Conservation (phyloP, 2,329 filamentous ascomycete genomes). For the Talaromyces islandicus region DNA sequence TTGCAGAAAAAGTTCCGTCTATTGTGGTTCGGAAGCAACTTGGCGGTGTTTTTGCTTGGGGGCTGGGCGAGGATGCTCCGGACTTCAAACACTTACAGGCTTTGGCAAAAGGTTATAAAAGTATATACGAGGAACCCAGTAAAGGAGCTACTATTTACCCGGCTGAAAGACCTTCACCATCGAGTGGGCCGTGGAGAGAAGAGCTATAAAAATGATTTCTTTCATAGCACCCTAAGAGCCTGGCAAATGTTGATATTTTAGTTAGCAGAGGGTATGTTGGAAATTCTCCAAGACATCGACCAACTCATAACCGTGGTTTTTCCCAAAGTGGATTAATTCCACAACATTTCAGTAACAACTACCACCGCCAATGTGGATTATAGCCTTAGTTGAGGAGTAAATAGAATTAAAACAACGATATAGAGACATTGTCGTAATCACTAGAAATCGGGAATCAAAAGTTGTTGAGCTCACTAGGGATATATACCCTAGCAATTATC, state of each 20-base stretch:
- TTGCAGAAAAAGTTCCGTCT: conserved; percentile 42
- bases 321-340: not conserved
- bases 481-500: not conserved
- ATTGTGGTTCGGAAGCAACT: conserved; percentile 39
- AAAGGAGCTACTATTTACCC: not conserved
- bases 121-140: not conserved
- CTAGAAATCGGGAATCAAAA: not conserved
- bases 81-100: conserved; percentile 30
- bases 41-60: conserved; percentile 52
- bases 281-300: not conserved
- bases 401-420: not conserved
- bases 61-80: conserved; percentile 43
- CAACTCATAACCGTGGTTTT: not conserved
- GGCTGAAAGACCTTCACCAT: not conserved
- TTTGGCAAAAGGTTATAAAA: conserved; percentile 15
- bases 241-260: not conserved
- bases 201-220: not conserved
- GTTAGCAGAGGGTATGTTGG: not conserved
- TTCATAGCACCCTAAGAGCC: not conserved
- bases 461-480: not conserved
- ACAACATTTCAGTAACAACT: not conserved
- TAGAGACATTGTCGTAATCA: not conserved
- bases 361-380: not conserved
- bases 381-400: not conserved
- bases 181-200: not conserved